A percentile compares a stretch with the other conserved stretches of the same genome.
Conservation (phyloP, 306 rosid species). For the Hippophae gyantsensis region DNA sequence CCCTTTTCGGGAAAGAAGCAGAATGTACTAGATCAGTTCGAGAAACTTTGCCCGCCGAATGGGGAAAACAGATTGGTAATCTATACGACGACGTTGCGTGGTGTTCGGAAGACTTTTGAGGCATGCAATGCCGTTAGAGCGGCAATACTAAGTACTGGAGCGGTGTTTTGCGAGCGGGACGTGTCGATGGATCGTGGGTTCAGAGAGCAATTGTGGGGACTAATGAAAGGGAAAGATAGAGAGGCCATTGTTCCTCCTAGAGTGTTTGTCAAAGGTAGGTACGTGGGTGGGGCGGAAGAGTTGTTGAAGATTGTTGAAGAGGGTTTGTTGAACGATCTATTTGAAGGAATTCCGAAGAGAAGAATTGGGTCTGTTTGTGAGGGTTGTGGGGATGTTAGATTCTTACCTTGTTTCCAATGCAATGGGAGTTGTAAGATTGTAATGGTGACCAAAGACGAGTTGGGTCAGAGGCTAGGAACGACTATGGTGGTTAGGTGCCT, state of each 20-base stretch:
- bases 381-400: slow-evolving; percentile 53
- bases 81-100: slow-evolving; percentile 80
- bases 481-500: slow-evolving; percentile 42
- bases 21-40: slow-evolving; percentile 28
- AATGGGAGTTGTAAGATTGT: slow-evolving; percentile 54
- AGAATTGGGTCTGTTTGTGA: slow-evolving; percentile 33
- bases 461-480: slow-evolving; percentile 8
- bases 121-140: slow-evolving; percentile 59
- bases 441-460: slow-evolving; percentile 23
- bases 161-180: slow-evolving; percentile 64
- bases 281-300: slow-evolving; percentile 92
- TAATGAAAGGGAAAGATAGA: slow-evolving; percentile 37
- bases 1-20: not conserved
- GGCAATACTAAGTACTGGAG: slow-evolving; percentile 61
- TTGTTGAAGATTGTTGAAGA: slow-evolving; percentile 72
- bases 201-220: slow-evolving; percentile 71
- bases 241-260: slow-evolving; percentile 58
- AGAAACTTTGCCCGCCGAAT: slow-evolving; percentile 73
- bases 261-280: slow-evolving; percentile 80
- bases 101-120: slow-evolving; percentile 76
- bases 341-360: slow-evolving; percentile 54
- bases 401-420: slow-evolving; percentile 59
- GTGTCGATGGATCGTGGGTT: slow-evolving; percentile 71
- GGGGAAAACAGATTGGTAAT: slow-evolving; percentile 51
- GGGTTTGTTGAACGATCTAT: slow-evolving; percentile 60